These are phyloP conservation scores for Aspergillus unguis DNA, from an alignment of 2,329 filamentous ascomycete genomes.

Conservation along the genomic window DNA sequence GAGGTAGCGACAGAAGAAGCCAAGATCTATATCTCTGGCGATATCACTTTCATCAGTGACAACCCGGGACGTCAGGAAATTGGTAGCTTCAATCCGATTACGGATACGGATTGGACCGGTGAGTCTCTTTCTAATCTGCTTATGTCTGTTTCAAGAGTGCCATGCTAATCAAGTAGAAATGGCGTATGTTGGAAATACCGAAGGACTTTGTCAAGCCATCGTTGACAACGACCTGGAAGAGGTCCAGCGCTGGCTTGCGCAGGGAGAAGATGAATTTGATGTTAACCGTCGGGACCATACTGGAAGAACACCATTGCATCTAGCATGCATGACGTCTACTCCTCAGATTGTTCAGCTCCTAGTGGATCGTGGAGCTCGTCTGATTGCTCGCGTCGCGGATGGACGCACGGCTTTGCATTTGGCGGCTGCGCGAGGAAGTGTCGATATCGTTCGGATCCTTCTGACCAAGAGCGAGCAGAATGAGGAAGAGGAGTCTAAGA, in stretches of 20 bases:
- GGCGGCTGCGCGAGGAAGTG: constrained; percentile 66
- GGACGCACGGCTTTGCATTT: constrained; percentile 80
- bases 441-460: constrained; percentile 67
- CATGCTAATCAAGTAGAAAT: constrained; percentile 56
- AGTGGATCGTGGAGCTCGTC: constrained; percentile 67
- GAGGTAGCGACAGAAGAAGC: constrained; percentile 68
- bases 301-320: constrained; percentile 73
- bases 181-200: constrained; percentile 81
- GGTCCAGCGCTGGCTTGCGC: constrained; percentile 66
- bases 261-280: constrained; percentile 57
- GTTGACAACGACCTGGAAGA: constrained; percentile 68
- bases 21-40: constrained; percentile 73
- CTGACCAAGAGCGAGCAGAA: constrained; percentile 72
- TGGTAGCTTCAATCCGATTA: constrained; percentile 74
- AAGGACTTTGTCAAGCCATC: constrained; percentile 74
- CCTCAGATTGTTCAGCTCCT: constrained; percentile 68
- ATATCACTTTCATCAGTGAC: constrained; percentile 71
- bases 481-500: constrained; percentile 46
- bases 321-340: constrained; percentile 67
- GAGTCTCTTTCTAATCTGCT: not conserved
- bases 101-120: constrained; percentile 74
- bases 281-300: constrained; percentile 73
- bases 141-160: not conserved
- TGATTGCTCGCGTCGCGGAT: constrained; percentile 73
- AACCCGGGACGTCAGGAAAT: constrained; percentile 74